A percentile compares a stretch with the other conserved stretches of the same genome.
phyloP scores from a whole-genome alignment of 495 filamentous ascomycete species.

The Hypoxylon subgilvum region DNA sequence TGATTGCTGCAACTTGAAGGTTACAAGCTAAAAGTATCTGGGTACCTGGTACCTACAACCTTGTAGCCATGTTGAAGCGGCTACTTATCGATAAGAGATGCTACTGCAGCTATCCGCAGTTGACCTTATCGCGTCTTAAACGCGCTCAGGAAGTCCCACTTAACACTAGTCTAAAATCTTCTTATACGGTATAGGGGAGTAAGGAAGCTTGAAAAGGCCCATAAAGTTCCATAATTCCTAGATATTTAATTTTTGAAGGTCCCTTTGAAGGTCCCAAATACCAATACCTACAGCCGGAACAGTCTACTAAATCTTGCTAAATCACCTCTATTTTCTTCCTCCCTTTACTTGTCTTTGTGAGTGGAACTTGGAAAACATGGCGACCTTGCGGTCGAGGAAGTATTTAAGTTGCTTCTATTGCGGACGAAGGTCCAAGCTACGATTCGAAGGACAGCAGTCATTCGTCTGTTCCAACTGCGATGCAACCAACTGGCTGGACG shows the following conservation, averaged over 20 bases:
- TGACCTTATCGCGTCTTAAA: constrained; percentile 22
- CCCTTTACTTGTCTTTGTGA: neutral
- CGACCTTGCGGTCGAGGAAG: constrained; percentile 46
- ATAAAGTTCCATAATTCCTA: too few species aligned
- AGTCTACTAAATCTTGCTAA: neutral
- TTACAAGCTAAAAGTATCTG: too few species aligned
- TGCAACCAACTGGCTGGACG: constrained; percentile 81
- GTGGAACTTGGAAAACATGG: constrained; percentile 24
- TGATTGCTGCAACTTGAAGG: too few species aligned
- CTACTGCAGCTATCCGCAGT: too few species aligned
- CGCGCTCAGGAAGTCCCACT: constrained; percentile 6
- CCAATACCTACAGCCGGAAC: neutral
- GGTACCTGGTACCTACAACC: too few species aligned
- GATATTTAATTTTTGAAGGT: too few species aligned
- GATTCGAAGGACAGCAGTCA: constrained; percentile 57
- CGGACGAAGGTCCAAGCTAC: constrained; percentile 63
- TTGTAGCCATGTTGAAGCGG: too few species aligned
- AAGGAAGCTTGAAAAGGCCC: too few species aligned
- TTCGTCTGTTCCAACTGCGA: constrained; percentile 78
- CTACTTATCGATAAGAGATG: too few species aligned
- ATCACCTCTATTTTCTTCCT: neutral
- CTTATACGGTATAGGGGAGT: constrained; percentile 18
- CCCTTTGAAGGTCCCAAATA: neutral
- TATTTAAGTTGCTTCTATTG: constrained; percentile 78
- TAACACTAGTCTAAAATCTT: neutral